Evolutionary conservation across 257 asterid genomes (phyloP), one percentile per base, ranked within the genome.

Genomic region (Solanum bulbocastanum): DNA sequence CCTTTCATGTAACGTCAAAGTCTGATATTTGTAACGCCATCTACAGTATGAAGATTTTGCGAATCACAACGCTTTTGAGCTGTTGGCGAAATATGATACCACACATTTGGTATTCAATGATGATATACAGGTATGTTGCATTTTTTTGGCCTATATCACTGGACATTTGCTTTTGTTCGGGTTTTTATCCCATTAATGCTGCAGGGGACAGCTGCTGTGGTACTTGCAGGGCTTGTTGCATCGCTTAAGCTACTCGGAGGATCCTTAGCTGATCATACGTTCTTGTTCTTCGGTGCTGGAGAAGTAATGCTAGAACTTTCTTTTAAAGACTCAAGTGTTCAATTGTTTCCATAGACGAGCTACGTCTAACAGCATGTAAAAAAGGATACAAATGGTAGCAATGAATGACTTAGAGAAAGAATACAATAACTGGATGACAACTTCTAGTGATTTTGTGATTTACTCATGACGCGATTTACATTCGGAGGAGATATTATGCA

Each of bases 231-330:
- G 75, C 97, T 97, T 56, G 94, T 96, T 88, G 98, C 99, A 30
- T 94, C 98, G 8, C 98, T 94, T 49, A 93, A 92, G 90, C 91
- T 97, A 75, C 95, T 96, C 66, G 99, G 99, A 22, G 98, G 98
- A 40, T 89, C 95, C 85, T 93, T 97, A 93, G 93, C 89, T 71
- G 98, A 96, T 90, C 99, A 95, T 90, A 97, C 94, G 7, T 97
- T 97, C 93, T 93, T 97, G 95, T 95, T 97, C 89, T 96, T 97
- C 60, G 99, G 99, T 88, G 99, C 99, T 84, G 99, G 99, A 92
- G 99, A 97, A 92, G 99, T 96, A 91, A 92, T 42, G 46, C 62
- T 74, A 74, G 20, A 74, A 74, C 82, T 74, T 36, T 36, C 82
- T 36, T 36, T 36, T 74, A 1, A 22, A 10, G 52, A 36, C 1